phyloP scores from a whole-genome alignment of 2,329 filamentous ascomycete genomes.

The Beauveria pseudobassiana region DNA sequence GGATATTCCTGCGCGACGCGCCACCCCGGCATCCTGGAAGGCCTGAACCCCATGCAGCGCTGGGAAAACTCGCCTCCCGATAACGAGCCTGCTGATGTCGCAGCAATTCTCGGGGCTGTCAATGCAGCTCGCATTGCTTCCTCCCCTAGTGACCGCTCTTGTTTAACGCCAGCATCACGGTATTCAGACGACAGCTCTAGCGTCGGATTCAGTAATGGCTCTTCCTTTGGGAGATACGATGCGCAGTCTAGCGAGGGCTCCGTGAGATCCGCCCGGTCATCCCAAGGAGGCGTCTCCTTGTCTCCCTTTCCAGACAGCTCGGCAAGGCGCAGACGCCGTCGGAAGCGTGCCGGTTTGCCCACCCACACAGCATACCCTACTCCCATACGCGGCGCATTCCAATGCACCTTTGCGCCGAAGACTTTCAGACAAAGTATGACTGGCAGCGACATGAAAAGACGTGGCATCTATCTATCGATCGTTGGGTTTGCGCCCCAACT shows the following conservation, averaged over 20 bases:
- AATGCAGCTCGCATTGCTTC: slow-evolving; percentile 15
- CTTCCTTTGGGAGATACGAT: slow-evolving; percentile 5
- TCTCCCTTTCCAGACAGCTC: neutral
- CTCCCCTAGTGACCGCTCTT: neutral
- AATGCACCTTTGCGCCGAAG: slow-evolving; percentile 63
- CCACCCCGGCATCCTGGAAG: slow-evolving; percentile 24
- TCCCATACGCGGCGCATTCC: slow-evolving; percentile 33
- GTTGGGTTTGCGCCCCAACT: slow-evolving; percentile 57
- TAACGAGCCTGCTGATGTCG: slow-evolving; percentile 23
- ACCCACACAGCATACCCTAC: neutral
- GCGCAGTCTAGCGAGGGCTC: neutral
- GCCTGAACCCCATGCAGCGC: slow-evolving; percentile 23
- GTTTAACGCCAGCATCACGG: slow-evolving; percentile 2
- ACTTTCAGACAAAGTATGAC: slow-evolving; percentile 60
- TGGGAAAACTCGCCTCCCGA: slow-evolving; percentile 26
- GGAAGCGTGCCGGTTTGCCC: neutral
- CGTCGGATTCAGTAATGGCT: slow-evolving; percentile 6
- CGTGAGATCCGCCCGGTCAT: neutral
- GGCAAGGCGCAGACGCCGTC: neutral
- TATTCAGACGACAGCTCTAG: slow-evolving; percentile 4
- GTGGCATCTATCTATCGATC: slow-evolving; percentile 55
- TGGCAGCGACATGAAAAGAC: slow-evolving; percentile 67
- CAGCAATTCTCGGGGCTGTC: slow-evolving; percentile 23
- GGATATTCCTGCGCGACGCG: slow-evolving; percentile 43
- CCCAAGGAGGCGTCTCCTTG: neutral